Evolutionary conservation across 257 asterid species (phyloP), one percentile per base, ranked within the genome.

Genomic region (Pogostemon cablin): DNA sequence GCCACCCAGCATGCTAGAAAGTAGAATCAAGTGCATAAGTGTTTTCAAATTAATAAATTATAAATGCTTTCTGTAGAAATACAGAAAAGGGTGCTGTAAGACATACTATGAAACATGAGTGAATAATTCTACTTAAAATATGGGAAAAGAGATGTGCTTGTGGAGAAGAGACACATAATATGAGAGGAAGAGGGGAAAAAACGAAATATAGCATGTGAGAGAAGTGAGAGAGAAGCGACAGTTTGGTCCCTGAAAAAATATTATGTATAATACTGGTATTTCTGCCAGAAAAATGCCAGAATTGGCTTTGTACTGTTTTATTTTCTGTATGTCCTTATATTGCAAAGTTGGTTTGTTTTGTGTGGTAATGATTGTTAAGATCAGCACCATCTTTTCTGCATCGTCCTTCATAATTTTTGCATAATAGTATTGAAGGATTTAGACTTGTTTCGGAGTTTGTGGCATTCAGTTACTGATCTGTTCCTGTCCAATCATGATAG

Each of bases 131-230:
- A 59, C 47, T 7, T 35, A 54, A 46, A 44, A 43, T 50, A 25
- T 10, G 72, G 40, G 44, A 15, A 43, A 6, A 40, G 62, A 42
- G 50, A 35, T 9, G 3, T 54, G 5, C 17, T 43, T 42, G 69
- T 62, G 48, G 56, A 72, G 71, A 71, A 61, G 46, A 32, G 59
- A 44, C 25, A 8, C 7, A 8, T 59, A 47, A 40, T 59, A 25
- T 35, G 62, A 17, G 12, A 6, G 34, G 48, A 12, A 37, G 20
- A 17, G 20, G 3, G 34, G 10, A 46, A 48, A 25, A 25, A 20
- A 10, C 1, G 32, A 44, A 49, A 38, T 11, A 46, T 6, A 10
- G 46, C 50, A 17, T 47, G 39, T 37, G 15, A 35, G 60, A 15
- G 40, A 46, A 60, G 4, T n/a, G 56, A 47, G 38, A 6, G 17